These are phyloP conservation scores for Lepiota subincarnata DNA, from an alignment of 768 basidiomycete species.

Conservation along the genomic window DNA sequence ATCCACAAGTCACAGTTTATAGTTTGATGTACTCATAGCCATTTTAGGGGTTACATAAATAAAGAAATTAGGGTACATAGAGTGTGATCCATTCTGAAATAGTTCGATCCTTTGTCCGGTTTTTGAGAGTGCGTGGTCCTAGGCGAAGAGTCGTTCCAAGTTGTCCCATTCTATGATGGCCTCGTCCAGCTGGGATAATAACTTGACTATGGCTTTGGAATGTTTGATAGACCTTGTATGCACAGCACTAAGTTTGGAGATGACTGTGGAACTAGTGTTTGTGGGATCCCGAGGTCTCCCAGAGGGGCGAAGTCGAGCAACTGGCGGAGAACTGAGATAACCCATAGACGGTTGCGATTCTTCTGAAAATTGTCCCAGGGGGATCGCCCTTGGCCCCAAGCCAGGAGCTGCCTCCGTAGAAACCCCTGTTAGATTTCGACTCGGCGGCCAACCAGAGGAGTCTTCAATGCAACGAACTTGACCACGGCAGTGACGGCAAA, in stretches of 20 bases:
- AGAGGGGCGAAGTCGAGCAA: constrained; percentile 1
- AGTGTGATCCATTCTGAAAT: too few relatives aligned
- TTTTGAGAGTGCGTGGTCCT: neutral
- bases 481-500: neutral
- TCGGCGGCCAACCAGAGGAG: neutral
- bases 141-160: neutral
- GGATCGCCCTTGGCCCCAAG: neutral
- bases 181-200: constrained; percentile 31
- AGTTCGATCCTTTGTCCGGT: neutral
- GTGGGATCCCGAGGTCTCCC: neutral
- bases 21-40: too few relatives aligned
- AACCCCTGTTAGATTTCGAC: neutral
- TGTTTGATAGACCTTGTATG: constrained; percentile 11
- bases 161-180: constrained; percentile 20
- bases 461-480: neutral
- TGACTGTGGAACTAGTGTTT: neutral
- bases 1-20: too few relatives aligned
- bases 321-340: neutral
- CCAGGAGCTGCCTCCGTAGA: neutral
- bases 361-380: neutral
- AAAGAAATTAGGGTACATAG: too few relatives aligned
- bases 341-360: neutral
- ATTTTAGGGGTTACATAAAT: too few relatives aligned
- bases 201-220: constrained; percentile 26
- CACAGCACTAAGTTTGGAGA: neutral